A percentile compares a stretch with the other conserved stretches of the same genome.
Evolutionary conservation across 75 land plant species (phyloP).

Genomic region (Pinus taeda): DNA sequence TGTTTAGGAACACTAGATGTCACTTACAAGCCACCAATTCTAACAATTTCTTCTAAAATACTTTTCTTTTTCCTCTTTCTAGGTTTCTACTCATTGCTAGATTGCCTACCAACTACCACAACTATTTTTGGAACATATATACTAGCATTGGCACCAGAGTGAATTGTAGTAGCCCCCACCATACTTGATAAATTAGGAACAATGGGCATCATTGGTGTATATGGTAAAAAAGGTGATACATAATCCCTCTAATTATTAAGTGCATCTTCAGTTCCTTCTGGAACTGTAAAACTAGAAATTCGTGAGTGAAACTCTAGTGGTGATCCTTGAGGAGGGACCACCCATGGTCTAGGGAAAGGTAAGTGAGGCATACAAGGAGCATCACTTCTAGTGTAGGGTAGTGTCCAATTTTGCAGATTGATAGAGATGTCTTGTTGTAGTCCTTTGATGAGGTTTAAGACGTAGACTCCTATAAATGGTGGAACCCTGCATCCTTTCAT

Average conservation of each 20-base stretch:
- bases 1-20: constrained; percentile 4
- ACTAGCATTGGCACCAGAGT: constrained; percentile 10
- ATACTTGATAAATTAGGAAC: constrained; percentile 16
- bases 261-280: constrained; percentile 33
- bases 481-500: constrained; percentile 25
- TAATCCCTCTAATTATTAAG: constrained; percentile 19
- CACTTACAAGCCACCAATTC: constrained; percentile 5
- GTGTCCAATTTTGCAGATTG: constrained; percentile 38
- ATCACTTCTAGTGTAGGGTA: constrained; percentile 12
- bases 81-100: constrained; percentile 30
- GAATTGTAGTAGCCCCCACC: constrained; percentile 12
- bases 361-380: constrained; percentile 42
- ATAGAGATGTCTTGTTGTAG: constrained; percentile 43
- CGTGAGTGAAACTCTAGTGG: constrained; percentile 16
- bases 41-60: constrained; percentile 17
- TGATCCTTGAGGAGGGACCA: constrained; percentile 27
- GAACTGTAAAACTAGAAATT: constrained; percentile 16
- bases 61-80: constrained; percentile 57
- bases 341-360: constrained; percentile 38
- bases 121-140: constrained; percentile 16
- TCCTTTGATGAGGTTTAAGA: constrained; percentile 29
- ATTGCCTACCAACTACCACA: constrained; percentile 8
- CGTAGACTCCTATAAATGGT: constrained; percentile 16
- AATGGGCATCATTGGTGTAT: constrained; percentile 17
- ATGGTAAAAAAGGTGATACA: constrained; percentile 17